phyloP scores from a whole-genome alignment of 2,329 filamentous ascomycete genomes.

The Zymoseptoria brevis region DNA sequence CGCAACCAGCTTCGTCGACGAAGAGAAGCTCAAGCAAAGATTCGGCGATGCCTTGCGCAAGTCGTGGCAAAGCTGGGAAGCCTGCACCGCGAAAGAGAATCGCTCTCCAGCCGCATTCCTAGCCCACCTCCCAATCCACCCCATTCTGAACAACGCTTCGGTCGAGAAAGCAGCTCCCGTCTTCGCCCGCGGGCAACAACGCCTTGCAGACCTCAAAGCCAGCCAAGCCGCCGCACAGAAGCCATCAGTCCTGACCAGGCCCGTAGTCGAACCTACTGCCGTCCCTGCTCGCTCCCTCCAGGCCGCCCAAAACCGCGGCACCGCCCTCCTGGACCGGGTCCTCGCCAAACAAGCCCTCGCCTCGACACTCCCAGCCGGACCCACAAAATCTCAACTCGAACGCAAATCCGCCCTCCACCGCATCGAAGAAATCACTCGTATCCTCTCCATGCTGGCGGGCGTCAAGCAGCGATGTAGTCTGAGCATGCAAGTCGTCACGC shows the following conservation, averaged over 20 bases:
- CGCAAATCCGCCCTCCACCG: conserved; percentile 42
- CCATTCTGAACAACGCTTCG: conserved; percentile 47
- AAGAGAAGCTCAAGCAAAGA: conserved; percentile 37
- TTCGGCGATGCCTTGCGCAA: conserved; percentile 44
- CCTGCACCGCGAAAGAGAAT: conserved; percentile 30
- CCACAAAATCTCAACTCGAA: conserved; percentile 36
- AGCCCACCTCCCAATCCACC: conserved; percentile 47
- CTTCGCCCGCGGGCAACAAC: conserved; percentile 58
- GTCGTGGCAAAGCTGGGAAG: conserved; percentile 38
- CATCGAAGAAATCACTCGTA: conserved; percentile 37
- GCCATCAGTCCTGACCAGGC: not conserved
- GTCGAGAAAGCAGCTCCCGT: conserved; percentile 47
- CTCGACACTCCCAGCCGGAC: conserved; percentile 23
- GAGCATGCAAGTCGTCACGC: conserved; percentile 35
- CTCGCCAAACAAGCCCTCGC: conserved; percentile 40
- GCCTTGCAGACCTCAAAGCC: conserved; percentile 61
- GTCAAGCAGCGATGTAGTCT: conserved; percentile 35
- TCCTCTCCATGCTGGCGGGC: conserved; percentile 37
- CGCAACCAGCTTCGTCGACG: conserved; percentile 23
- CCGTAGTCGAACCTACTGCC: conserved; percentile 4
- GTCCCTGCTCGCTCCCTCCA: conserved; percentile 26
- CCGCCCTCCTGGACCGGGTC: conserved; percentile 43
- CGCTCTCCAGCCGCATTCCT: conserved; percentile 45
- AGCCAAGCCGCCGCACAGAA: conserved; percentile 31
- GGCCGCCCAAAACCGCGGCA: conserved; percentile 32